phyloP scores from a whole-genome alignment of 1,284 basidiomycete species.

The Pterula multifida region DNA sequence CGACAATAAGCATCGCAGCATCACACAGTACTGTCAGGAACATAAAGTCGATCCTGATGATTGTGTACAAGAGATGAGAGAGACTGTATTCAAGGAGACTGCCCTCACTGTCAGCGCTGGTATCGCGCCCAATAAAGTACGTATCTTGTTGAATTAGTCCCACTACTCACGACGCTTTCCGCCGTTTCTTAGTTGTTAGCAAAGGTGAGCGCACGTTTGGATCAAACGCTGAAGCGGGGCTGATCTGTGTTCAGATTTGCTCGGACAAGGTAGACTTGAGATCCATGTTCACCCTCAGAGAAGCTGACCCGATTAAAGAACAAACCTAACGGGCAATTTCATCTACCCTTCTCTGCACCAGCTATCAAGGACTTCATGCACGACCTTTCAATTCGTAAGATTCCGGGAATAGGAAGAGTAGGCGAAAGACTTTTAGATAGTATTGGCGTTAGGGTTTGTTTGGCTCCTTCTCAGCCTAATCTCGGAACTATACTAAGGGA shows the following conservation, averaged over 20 bases:
- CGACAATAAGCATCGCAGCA: conserved; percentile 31
- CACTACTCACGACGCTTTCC: conserved; percentile 7
- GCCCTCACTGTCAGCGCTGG: conserved; percentile 88
- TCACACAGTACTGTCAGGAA: conserved; percentile 66
- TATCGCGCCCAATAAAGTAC: conserved; percentile 78
- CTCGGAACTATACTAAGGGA: conserved; percentile 4
- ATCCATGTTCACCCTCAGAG: conserved; percentile 1
- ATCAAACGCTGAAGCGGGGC: neutral
- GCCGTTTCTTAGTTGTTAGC: conserved; percentile 49
- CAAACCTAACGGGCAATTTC: conserved; percentile 89
- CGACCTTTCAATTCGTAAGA: conserved; percentile 66
- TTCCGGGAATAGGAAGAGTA: conserved; percentile 83
- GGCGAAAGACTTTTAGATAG: conserved; percentile 79
- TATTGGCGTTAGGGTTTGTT: conserved; percentile 66
- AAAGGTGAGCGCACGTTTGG: conserved; percentile 37
- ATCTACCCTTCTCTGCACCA: conserved; percentile 54
- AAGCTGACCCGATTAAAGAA: conserved; percentile 36
- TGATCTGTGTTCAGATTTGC: conserved; percentile 55
- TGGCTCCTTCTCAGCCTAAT: neutral
- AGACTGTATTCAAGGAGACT: conserved; percentile 61
- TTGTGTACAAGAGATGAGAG: conserved; percentile 71
- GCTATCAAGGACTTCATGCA: conserved; percentile 66
- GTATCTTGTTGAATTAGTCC: conserved; percentile 10
- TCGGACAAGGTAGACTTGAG: conserved; percentile 66
- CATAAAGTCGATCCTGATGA: conserved; percentile 56